A percentile compares a stretch with the other conserved stretches of the same genome.
Conservation (phyloP, 2,329 filamentous ascomycete species). For the Diaporthe velutina region DNA sequence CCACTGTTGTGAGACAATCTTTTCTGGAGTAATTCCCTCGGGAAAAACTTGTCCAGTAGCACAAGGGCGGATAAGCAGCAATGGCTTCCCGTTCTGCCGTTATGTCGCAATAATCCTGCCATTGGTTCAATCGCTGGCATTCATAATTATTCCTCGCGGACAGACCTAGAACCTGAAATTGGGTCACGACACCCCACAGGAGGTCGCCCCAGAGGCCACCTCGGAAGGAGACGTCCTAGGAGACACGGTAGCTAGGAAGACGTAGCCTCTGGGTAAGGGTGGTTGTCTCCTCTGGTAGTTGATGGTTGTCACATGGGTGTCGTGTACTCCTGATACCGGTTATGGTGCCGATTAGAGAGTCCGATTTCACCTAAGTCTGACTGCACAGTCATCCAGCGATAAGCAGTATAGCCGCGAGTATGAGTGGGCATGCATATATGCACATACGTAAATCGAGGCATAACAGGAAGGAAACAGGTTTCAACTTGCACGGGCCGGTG, state of each 20-base stretch:
- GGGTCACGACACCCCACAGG: not conserved
- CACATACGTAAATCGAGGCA: not conserved
- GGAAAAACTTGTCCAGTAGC: not conserved
- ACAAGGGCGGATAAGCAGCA: not conserved
- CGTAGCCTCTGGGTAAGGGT: slow-evolving; percentile 58
- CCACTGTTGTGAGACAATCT: slow-evolving; percentile 5
- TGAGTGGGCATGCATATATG: not conserved
- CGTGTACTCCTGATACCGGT: slow-evolving; percentile 82
- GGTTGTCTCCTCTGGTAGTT: slow-evolving; percentile 59
- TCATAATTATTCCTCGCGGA: not conserved
- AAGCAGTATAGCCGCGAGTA: not conserved
- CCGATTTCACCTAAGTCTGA: not conserved
- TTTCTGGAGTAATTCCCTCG: not conserved
- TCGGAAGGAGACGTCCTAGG: slow-evolving; percentile 40
- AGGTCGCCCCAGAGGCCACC: slow-evolving; percentile 15
- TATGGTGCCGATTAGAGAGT: slow-evolving; percentile 42
- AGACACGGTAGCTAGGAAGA: slow-evolving; percentile 55
- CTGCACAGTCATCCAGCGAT: not conserved
- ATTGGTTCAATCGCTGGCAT: not conserved
- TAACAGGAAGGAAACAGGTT: not conserved
- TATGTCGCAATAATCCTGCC: not conserved
- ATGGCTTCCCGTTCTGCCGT: no score
- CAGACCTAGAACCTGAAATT: not conserved
- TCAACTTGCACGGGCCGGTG: not conserved
- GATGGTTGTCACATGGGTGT: slow-evolving; percentile 86